Conservation (phyloP, 352 stramenopile species). For the Phytophthora tubulina region DNA sequence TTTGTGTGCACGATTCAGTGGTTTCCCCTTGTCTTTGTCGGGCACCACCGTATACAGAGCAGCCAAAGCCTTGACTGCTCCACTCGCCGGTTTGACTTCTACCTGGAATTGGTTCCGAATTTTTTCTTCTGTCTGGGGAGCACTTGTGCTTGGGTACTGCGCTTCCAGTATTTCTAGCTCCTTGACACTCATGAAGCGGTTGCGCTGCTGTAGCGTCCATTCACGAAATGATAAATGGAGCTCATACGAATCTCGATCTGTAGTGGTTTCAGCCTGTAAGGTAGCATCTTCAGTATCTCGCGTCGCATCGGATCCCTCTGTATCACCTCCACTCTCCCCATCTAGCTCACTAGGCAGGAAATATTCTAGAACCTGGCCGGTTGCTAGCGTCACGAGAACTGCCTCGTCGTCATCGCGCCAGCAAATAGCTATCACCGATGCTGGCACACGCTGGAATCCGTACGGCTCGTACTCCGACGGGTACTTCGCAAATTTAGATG, state of each 20-base stretch:
- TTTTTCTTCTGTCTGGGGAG: slow-evolving; percentile 57
- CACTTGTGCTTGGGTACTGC: slow-evolving; percentile 49
- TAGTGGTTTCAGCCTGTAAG: background rate
- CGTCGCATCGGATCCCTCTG: background rate
- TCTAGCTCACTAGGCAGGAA: slow-evolving; percentile 52
- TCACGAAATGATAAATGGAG: slow-evolving; percentile 53
- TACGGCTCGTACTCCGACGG: slow-evolving; percentile 73
- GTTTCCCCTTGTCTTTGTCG: slow-evolving; percentile 40
- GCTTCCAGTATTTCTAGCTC: slow-evolving; percentile 60
- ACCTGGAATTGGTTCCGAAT: slow-evolving; percentile 61
- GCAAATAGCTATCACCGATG: slow-evolving; percentile 49
- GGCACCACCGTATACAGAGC: slow-evolving; percentile 49
- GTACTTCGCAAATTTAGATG: slow-evolving; percentile 63
- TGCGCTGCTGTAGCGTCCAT: slow-evolving; percentile 57
- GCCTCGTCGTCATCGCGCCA: slow-evolving; percentile 79
- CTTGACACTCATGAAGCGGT: slow-evolving; percentile 55
- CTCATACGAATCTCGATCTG: slow-evolving; percentile 66
- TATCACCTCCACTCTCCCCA: slow-evolving; percentile 1
- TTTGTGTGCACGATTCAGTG: slow-evolving; percentile 17
- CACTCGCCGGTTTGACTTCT: slow-evolving; percentile 37
- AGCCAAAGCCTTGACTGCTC: slow-evolving; percentile 41
- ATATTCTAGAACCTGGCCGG: slow-evolving; percentile 76
- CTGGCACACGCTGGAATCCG: slow-evolving; percentile 72
- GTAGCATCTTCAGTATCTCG: slow-evolving; percentile 15
- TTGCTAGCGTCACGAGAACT: slow-evolving; percentile 70